These are phyloP conservation scores for Chlamydomonas schloesseri DNA, from an alignment of 139 green algal genomes.

Conservation along the genomic window DNA sequence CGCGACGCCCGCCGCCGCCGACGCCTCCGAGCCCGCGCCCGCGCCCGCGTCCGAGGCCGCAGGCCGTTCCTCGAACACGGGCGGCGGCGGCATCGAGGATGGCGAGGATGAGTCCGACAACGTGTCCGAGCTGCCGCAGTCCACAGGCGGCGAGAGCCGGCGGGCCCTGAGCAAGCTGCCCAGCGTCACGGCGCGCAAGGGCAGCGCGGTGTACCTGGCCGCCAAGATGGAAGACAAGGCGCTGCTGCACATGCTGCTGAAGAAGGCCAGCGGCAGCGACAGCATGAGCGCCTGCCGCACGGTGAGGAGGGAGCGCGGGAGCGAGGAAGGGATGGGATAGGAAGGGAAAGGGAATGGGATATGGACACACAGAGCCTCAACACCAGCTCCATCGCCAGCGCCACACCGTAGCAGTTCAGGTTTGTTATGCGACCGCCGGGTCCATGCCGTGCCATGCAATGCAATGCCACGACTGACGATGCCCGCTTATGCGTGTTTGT, in stretches of 20 bases:
- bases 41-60: no score
- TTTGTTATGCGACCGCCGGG: no score
- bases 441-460: no score
- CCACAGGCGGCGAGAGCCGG: not conserved
- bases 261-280: not conserved
- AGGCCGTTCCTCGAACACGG: not conserved
- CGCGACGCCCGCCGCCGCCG: not conserved
- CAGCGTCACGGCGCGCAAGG: not conserved
- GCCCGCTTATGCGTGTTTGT: no score
- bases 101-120: not conserved
- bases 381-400: no score
- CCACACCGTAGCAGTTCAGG: no score
- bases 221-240: not conserved
- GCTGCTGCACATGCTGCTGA: constrained; percentile 22
- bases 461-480: no score
- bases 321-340: no score
- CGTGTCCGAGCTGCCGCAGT: no score
- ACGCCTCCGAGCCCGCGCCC: not conserved
- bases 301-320: not conserved
- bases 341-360: no score
- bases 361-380: no score
- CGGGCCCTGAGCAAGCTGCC: not conserved
- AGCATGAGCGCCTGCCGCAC: not conserved
- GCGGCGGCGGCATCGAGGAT: not conserved
- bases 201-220: constrained; percentile 21